Evolutionary conservation across 345 rosid genomes (phyloP).

Genomic region (Eucalyptus albens): DNA sequence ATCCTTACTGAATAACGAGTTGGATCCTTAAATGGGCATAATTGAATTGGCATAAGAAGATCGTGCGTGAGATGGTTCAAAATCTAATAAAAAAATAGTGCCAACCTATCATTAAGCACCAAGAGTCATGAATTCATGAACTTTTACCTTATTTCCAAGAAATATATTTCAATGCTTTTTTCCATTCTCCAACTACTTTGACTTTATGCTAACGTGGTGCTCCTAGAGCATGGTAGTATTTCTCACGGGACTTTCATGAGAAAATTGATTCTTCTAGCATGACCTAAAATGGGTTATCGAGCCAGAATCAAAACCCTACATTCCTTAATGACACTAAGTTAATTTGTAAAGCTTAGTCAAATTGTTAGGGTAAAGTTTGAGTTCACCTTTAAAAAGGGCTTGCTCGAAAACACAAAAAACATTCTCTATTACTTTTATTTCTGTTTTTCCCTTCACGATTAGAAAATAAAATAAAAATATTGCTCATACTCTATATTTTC

Average conservation of each 20-base stretch:
- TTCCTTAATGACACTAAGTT: background rate
- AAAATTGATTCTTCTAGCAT: background rate
- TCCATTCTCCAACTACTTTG: background rate
- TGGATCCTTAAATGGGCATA: background rate
- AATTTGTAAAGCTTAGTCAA: background rate
- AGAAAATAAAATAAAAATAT: too few relatives aligned
- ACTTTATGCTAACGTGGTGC: background rate
- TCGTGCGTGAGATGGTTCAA: accelerated
- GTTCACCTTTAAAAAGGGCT: too few relatives aligned
- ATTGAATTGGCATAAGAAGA: background rate
- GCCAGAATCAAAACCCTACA: background rate
- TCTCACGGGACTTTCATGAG: background rate
- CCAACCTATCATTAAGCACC: background rate
- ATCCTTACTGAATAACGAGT: accelerated
- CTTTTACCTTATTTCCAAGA: background rate
- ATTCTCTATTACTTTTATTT: too few relatives aligned
- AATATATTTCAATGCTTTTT: background rate
- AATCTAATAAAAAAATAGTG: background rate
- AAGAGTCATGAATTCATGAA: background rate
- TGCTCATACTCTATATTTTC: too few relatives aligned
- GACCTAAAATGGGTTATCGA: background rate
- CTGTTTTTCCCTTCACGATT: too few relatives aligned
- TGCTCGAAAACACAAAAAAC: too few relatives aligned
- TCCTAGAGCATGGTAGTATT: background rate
- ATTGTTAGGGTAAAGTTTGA: background rate